Evolutionary conservation across 805 yeast species (phyloP).

Genomic region (Saturnispora gosingensis): DNA sequence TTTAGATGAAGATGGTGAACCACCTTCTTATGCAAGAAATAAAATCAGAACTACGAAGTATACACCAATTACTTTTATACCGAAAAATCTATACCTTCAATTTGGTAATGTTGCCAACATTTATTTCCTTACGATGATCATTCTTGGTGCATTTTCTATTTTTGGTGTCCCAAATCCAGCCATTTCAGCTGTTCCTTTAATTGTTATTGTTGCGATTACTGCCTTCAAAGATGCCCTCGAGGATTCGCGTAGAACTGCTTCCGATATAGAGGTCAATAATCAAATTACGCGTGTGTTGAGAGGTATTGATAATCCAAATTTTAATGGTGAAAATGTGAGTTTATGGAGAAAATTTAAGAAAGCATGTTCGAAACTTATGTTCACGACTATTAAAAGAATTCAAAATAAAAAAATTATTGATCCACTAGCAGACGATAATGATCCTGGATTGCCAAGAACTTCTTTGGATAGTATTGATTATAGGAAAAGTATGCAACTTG

Average conservation of each 20-base stretch:
- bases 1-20: constrained; percentile 47
- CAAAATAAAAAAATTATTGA: constrained; percentile 19
- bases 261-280: constrained; percentile 70
- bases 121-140: constrained; percentile 70
- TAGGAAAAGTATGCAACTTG: constrained; percentile 21
- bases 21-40: constrained; percentile 66
- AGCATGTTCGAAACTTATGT: constrained; percentile 16
- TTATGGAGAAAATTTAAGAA: constrained; percentile 66
- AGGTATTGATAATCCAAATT: constrained; percentile 50
- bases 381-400: constrained; percentile 14
- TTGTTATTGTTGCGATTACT: constrained; percentile 66
- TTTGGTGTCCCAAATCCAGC: constrained; percentile 80
- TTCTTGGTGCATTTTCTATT: constrained; percentile 68
- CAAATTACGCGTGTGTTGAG: constrained; percentile 57
- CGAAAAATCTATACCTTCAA: constrained; percentile 73
- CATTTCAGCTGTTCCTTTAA: constrained; percentile 65
- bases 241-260: constrained; percentile 64
- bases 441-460: constrained; percentile 15
- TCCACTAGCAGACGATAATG: constrained; percentile 21
- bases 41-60: constrained; percentile 93
- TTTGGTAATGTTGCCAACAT: constrained; percentile 85
- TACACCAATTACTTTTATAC: constrained; percentile 81
- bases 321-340: constrained; percentile 53
- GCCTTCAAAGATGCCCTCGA: constrained; percentile 76
- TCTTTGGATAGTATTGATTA: constrained; percentile 29